Base-by-base conservation (phyloP, 345 rosid genomes). In the Sonneratia caseolaris region DNA sequence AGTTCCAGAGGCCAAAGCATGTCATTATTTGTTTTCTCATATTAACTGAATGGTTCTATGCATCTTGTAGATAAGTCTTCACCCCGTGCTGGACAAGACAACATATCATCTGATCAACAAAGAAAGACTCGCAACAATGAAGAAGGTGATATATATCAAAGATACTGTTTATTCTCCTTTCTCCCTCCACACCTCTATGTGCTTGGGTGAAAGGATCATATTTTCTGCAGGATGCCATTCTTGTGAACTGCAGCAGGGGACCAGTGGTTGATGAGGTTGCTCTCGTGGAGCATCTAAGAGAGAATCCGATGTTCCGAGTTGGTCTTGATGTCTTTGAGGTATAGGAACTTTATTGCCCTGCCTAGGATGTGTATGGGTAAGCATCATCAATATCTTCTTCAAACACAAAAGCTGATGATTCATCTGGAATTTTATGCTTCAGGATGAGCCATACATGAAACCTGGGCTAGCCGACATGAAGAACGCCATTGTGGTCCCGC, bases 321-420 rank as follows among this genome's bases (percentile, higher is more conserved):
- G 97, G 99, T 76, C 99, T 95, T 35, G 99, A 92, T 84, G 99
- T 95, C 83, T 95, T 91, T 3, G 97, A 95, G 97, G 98, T 88
- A 78, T 66, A 35, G 13, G 19, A 55, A 72, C 69, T 55, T 53
- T 16, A 2, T 35, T 18, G 56, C 51, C 65, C 51, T 49, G 13
- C 40, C 37, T 37, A 53, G 48, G 18, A 43, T 11, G 66, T 5
- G 27, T 57, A 10, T 9, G 8, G 13, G 38, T 37, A 61, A 9
- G 66, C 57, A 24, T 43, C 66, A 22, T 35, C 8, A 4, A 38
- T 24, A 32, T 64, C 51, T 37, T 70, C 49, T 22, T 70, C 32
- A 32, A 53, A 1, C 12, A 36, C 36, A 22, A 42, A 7, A 67
- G 32, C 32, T 67, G 3, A 38, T 42, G 36, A 68, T 7, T 42